These are phyloP conservation scores for Trichoderma citrinoviride DNA, from an alignment of 2,329 filamentous ascomycete genomes.

Conservation along the genomic window DNA sequence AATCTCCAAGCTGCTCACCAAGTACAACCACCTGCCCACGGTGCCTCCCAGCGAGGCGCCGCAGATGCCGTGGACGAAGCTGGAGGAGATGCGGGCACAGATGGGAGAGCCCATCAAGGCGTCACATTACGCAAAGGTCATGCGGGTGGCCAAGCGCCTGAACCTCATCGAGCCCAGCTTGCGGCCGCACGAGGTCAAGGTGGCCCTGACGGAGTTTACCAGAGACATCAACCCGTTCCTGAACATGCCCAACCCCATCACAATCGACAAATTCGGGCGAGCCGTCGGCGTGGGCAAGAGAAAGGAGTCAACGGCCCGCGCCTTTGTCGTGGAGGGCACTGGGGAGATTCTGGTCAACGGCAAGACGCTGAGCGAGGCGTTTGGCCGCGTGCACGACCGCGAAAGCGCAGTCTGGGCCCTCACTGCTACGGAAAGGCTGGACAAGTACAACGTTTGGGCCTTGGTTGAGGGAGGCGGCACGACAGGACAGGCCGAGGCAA, in stretches of 20 bases:
- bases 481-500: constrained; percentile 92
- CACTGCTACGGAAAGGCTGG: constrained; percentile 74
- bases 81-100: constrained; percentile 69
- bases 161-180: constrained; percentile 81
- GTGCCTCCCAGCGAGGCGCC: constrained; percentile 64
- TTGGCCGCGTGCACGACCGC: constrained; percentile 85
- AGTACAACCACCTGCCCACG: constrained; percentile 70
- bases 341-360: constrained; percentile 90
- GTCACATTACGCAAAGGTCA: constrained; percentile 74
- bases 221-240: constrained; percentile 70
- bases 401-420: constrained; percentile 93
- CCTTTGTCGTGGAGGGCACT: constrained; percentile 86
- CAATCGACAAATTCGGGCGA: constrained; percentile 73
- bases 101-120: constrained; percentile 71
- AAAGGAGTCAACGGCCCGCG: constrained; percentile 82
- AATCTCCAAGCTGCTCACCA: constrained; percentile 68
- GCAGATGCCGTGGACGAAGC: constrained; percentile 75
- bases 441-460: constrained; percentile 97
- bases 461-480: constrained; percentile 81
- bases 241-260: constrained; percentile 59
- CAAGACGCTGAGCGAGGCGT: constrained; percentile 75
- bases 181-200: constrained; percentile 65
- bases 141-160: constrained; percentile 73
- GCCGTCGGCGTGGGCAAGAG: constrained; percentile 78
- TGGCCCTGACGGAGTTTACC: constrained; percentile 67